Conservation (phyloP, 768 basidiomycete species). For the Boletus patriciae region DNA sequence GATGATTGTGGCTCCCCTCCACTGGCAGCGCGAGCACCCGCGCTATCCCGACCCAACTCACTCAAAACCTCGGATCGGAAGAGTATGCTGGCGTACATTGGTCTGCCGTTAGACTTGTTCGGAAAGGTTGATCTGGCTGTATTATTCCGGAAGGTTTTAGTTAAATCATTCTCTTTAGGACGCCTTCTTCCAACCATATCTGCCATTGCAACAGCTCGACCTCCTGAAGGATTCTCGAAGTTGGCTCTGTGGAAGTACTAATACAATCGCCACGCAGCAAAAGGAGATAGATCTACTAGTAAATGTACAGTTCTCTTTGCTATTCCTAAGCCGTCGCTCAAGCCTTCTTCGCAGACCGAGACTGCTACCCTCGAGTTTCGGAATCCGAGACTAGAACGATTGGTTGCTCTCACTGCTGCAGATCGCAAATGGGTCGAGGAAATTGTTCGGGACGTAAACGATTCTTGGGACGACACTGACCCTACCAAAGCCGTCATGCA, state of each 20-base stretch:
- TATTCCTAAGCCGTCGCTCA: background rate
- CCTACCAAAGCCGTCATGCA: conserved; percentile 61
- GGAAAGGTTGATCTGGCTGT: conserved; percentile 59
- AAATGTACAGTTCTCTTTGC: conserved; percentile 50
- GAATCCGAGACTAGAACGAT: conserved; percentile 75
- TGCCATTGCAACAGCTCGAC: conserved; percentile 94
- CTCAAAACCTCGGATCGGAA: conserved; percentile 85
- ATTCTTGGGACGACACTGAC: conserved; percentile 70
- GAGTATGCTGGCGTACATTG: conserved; percentile 89
- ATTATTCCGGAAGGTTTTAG: background rate
- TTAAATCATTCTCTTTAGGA: conserved; percentile 47
- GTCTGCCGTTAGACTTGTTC: conserved; percentile 92
- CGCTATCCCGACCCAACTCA: conserved; percentile 71
- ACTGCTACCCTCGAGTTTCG: conserved; percentile 84
- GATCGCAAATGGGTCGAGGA: conserved; percentile 99
- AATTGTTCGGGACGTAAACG: conserved; percentile 82
- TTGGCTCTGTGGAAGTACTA: conserved; percentile 95
- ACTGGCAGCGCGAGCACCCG: conserved; percentile 59
- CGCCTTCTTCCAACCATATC: conserved; percentile 96
- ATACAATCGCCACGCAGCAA: conserved; percentile 92
- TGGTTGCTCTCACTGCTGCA: conserved; percentile 80
- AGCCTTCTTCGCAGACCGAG: conserved; percentile 62
- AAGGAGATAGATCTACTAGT: conserved; percentile 88
- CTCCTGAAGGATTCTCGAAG: conserved; percentile 74
- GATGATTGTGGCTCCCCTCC: conserved; percentile 91